Evolutionary conservation across 2,329 filamentous ascomycete species (phyloP).

Genomic region (Fusarium pininemorale): DNA sequence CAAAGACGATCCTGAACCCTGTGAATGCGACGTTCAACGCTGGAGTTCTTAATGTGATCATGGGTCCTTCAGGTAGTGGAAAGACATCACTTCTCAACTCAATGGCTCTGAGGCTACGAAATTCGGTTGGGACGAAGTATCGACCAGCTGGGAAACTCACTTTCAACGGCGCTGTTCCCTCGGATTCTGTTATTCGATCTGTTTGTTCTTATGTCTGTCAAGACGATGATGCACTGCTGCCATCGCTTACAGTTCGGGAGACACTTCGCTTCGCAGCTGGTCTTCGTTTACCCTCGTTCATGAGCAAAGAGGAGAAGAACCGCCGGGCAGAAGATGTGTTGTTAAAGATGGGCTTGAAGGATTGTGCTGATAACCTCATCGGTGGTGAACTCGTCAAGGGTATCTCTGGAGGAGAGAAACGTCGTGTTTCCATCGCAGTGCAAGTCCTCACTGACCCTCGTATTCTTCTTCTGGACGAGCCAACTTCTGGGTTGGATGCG

Average conservation of each 20-base stretch:
- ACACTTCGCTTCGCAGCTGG: conserved; percentile 77
- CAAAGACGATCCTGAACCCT: conserved; percentile 71
- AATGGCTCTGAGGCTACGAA: conserved; percentile 74
- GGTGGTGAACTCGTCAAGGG: conserved; percentile 79
- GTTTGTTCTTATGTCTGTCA: conserved; percentile 82
- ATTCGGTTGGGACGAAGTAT: conserved; percentile 70
- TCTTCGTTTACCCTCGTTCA: conserved; percentile 74
- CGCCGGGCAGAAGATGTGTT: conserved; percentile 75
- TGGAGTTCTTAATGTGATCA: conserved; percentile 77
- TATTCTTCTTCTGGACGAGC: conserved; percentile 78
- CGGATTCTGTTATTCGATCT: conserved; percentile 73
- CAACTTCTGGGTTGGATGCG: conserved; percentile 78
- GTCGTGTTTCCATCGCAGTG: conserved; percentile 79
- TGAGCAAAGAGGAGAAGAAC: conserved; percentile 73
- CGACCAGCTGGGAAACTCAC: conserved; percentile 68
- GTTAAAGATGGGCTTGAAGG: conserved; percentile 79
- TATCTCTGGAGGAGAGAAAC: conserved; percentile 82
- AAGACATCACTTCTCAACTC: conserved; percentile 80
- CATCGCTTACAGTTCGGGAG: conserved; percentile 79
- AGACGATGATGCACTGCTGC: conserved; percentile 78
- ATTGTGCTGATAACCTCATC: conserved; percentile 79
- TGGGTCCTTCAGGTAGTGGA: conserved; percentile 81
- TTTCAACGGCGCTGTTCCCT: conserved; percentile 76
- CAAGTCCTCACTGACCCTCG: conserved; percentile 80
- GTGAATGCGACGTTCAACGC: conserved; percentile 73